Evolutionary conservation across 2,329 filamentous ascomycete genomes (phyloP).

Genomic region (Ophiostoma pallidulum): DNA sequence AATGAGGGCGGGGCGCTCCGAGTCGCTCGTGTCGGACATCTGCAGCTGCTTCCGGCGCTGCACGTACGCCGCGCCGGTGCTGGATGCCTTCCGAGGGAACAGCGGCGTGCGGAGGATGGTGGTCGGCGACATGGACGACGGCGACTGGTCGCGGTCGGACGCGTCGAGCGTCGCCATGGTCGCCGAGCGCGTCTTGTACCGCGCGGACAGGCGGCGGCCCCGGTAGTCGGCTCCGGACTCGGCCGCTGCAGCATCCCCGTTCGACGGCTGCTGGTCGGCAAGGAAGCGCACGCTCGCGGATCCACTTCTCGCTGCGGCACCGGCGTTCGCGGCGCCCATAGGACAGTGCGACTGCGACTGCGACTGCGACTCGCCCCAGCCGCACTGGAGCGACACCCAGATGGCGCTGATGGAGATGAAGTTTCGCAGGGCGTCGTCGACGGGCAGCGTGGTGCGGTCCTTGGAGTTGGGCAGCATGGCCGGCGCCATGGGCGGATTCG

Average conservation of each 20-base stretch:
- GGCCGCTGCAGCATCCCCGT: background rate
- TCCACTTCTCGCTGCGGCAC: background rate
- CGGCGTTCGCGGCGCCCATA: background rate
- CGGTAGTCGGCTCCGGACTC: background rate
- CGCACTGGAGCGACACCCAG: conserved; percentile 41
- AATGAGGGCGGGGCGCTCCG: conserved; percentile 9
- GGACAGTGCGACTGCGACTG: background rate
- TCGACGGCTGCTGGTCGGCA: background rate
- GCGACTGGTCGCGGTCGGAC: conserved; percentile 8
- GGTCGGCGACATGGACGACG: conserved; percentile 1
- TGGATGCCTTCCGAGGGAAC: conserved; percentile 33
- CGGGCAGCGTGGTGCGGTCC: conserved; percentile 26
- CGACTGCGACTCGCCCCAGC: conserved; percentile 23
- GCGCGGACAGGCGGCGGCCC: conserved; percentile 10
- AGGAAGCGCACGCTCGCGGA: conserved; percentile 2
- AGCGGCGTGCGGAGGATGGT: conserved; percentile 1
- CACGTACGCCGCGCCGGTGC: conserved; percentile 38
- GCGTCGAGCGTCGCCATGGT: conserved; percentile 13
- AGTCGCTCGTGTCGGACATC: conserved; percentile 18
- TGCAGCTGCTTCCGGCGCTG: conserved; percentile 27
- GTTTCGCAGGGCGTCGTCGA: conserved; percentile 36
- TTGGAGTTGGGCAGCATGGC: conserved; percentile 5
- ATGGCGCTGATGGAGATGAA: conserved; percentile 44
- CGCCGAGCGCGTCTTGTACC: background rate
- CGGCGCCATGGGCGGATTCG: conserved; percentile 3